Evolutionary conservation across 192 early-diverging fungal genomes (phyloP).

Genomic region (Coemansia erecta): DNA sequence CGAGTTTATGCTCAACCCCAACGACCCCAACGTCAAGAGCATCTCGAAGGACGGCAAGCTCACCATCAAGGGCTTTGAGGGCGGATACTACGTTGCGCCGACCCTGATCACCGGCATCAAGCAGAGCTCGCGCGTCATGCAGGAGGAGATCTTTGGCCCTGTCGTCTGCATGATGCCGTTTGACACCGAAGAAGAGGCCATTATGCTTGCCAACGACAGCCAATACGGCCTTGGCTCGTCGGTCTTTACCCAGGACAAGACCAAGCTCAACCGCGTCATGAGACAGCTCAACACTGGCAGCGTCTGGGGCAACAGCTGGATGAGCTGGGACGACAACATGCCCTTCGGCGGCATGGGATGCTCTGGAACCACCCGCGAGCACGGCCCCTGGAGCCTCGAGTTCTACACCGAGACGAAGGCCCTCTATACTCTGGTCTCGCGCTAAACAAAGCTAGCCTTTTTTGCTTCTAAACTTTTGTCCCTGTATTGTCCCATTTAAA

Average conservation of each 20-base stretch:
- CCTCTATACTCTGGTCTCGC: conserved; percentile 12
- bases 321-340: conserved; percentile 68
- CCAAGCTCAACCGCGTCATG: conserved; percentile 59
- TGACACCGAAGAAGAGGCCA: conserved; percentile 66
- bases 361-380: conserved; percentile 61
- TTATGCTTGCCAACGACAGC: conserved; percentile 68
- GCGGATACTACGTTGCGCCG: conserved; percentile 78
- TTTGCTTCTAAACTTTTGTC: background rate
- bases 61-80: conserved; percentile 48
- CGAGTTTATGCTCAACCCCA: conserved; percentile 46
- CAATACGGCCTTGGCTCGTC: conserved; percentile 74
- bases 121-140: conserved; percentile 51
- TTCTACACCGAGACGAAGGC: conserved; percentile 64
- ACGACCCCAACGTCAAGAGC: conserved; percentile 16
- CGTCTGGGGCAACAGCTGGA: conserved; percentile 81
- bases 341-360: conserved; percentile 76
- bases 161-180: conserved; percentile 77
- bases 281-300: conserved; percentile 64
- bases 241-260: conserved; percentile 68
- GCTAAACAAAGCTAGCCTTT: background rate
- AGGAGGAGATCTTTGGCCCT: conserved; percentile 88
- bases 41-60: conserved; percentile 46
- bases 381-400: conserved; percentile 61
- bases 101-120: conserved; percentile 66
- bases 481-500: conserved; percentile 3